phyloP scores from a whole-genome alignment of 2,329 filamentous ascomycete genomes.

The Massarina eburnea region DNA sequence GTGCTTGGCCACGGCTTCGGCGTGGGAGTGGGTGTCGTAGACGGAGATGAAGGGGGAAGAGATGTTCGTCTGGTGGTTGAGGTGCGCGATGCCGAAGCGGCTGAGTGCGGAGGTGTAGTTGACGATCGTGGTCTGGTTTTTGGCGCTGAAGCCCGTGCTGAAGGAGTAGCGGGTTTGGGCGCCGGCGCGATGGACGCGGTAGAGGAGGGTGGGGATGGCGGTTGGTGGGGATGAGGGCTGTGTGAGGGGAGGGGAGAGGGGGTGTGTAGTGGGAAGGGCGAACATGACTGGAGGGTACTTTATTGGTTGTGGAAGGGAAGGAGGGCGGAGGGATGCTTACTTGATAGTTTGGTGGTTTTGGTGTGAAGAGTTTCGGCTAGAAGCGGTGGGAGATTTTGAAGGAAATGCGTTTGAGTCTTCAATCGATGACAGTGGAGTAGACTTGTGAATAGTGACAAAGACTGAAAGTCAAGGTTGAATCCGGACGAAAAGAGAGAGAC shows the following conservation, averaged over 20 bases:
- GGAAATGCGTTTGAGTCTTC: too few relatives aligned
- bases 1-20: slow-evolving; percentile 27
- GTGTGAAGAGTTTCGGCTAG: neutral
- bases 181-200: slow-evolving; percentile 30
- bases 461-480: neutral
- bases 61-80: slow-evolving; percentile 38
- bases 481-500: neutral
- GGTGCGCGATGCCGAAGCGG: slow-evolving; percentile 33
- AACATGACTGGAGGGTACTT: neutral
- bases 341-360: neutral
- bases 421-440: too few relatives aligned
- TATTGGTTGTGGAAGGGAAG: neutral
- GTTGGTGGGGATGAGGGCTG: slow-evolving; percentile 8
- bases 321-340: neutral
- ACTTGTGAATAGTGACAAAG: neutral
- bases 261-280: neutral
- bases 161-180: slow-evolving; percentile 37
- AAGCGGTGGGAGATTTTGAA: neutral
- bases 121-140: slow-evolving; percentile 40
- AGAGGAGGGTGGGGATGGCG: slow-evolving; percentile 29
- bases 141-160: slow-evolving; percentile 32
- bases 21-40: slow-evolving; percentile 29
- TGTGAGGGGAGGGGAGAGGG: slow-evolving; percentile 1
- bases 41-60: slow-evolving; percentile 38
- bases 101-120: slow-evolving; percentile 23